phyloP scores from a whole-genome alignment of 1,284 basidiomycete genomes.

The Sporisorium sorghi region DNA sequence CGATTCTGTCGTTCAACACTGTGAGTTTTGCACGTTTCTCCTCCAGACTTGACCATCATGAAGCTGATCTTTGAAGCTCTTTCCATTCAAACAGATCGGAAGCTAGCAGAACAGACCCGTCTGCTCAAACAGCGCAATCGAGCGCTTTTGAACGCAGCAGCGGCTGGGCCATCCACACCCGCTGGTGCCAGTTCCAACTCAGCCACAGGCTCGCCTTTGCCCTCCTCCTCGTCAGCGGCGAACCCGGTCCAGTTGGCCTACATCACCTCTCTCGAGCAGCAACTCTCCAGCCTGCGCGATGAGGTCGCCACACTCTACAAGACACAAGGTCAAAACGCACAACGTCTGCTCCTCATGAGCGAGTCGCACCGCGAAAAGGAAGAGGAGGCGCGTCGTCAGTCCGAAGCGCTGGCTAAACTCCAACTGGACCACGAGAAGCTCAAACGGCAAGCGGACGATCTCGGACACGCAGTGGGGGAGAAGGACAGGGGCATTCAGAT shows the following conservation, averaged over 20 bases:
- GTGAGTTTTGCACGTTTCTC: slow-evolving; percentile 28
- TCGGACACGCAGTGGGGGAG: slow-evolving; percentile 84
- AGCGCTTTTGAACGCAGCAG: slow-evolving; percentile 46
- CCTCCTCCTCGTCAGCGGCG: slow-evolving; percentile 10
- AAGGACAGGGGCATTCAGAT: slow-evolving; percentile 85
- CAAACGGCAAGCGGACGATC: slow-evolving; percentile 69
- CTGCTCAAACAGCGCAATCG: slow-evolving; percentile 52
- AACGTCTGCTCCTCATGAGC: slow-evolving; percentile 88
- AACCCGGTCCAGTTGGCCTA: slow-evolving; percentile 87
- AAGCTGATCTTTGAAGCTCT: background rate
- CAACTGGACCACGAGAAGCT: slow-evolving; percentile 79
- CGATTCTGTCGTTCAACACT: slow-evolving; percentile 48
- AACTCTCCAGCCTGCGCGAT: slow-evolving; percentile 87
- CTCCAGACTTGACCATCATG: too few relatives aligned
- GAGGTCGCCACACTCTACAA: slow-evolving; percentile 95
- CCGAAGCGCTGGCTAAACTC: slow-evolving; percentile 79
- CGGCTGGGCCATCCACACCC: slow-evolving; percentile 25
- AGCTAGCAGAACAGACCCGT: slow-evolving; percentile 47
- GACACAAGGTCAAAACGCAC: slow-evolving; percentile 93
- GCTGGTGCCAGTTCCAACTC: slow-evolving; percentile 7
- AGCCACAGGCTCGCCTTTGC: slow-evolving; percentile 8
- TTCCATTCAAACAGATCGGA: slow-evolving; percentile 29
- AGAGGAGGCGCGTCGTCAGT: slow-evolving; percentile 79
- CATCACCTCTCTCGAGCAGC: slow-evolving; percentile 88
- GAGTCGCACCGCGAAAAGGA: slow-evolving; percentile 93